These are phyloP conservation scores for Apiotrichum akiyoshidainum DNA, from an alignment of 1,284 basidiomycete species.

Conservation along the genomic window DNA sequence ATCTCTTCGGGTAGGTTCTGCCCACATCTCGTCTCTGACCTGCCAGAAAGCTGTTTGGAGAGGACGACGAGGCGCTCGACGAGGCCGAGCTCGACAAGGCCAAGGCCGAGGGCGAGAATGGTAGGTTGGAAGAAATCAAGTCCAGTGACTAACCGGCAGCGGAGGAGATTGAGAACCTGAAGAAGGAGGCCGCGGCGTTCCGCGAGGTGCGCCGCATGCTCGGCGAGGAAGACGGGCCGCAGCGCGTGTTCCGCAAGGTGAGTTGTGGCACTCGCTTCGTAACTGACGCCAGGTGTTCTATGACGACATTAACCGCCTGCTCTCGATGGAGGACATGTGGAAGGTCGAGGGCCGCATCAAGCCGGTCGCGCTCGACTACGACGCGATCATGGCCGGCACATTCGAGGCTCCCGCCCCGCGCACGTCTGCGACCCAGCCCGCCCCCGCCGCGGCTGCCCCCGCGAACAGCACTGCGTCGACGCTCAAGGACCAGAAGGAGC, in stretches of 20 bases:
- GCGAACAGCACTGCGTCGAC: conserved; percentile 20
- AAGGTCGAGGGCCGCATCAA: conserved; percentile 65
- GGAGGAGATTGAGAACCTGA: conserved; percentile 82
- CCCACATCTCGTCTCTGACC: conserved; percentile 36
- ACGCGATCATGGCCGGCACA: conserved; percentile 62
- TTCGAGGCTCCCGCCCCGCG: conserved; percentile 55
- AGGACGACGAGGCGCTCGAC: conserved; percentile 63
- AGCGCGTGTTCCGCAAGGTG: conserved; percentile 81
- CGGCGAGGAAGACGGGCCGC: conserved; percentile 59
- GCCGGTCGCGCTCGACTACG: conserved; percentile 79
- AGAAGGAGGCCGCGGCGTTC: conserved; percentile 87
- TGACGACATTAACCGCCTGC: conserved; percentile 78
- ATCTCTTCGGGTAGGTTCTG: conserved; percentile 73
- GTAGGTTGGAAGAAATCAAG: conserved; percentile 54
- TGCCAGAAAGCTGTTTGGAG: conserved; percentile 85
- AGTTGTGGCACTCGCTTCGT: not conserved
- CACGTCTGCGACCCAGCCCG: conserved; percentile 16
- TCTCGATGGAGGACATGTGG: conserved; percentile 99
- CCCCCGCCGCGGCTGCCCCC: conserved; percentile 2
- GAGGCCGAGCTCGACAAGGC: conserved; percentile 53
- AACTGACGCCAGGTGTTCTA: conserved; percentile 68
- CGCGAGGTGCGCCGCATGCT: conserved; percentile 64
- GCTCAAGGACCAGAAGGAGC: conserved; percentile 74
- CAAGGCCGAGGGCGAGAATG: conserved; percentile 65
- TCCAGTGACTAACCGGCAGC: conserved; percentile 54